Evolutionary conservation across 495 filamentous ascomycete species (phyloP).

Genomic region (Barbatosphaeria neglecta): DNA sequence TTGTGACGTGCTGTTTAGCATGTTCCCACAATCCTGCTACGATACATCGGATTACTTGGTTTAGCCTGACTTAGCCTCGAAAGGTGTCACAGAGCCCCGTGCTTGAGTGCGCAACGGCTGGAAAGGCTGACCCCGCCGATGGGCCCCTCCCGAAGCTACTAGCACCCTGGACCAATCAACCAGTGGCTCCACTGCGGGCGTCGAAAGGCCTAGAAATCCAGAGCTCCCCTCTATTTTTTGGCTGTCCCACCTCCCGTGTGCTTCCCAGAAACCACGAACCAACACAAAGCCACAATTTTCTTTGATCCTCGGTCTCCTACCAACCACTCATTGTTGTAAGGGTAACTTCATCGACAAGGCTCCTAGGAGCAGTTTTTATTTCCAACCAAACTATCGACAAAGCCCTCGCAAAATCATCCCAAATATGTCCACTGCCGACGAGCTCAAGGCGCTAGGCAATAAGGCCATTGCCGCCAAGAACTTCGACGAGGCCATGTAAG

Average conservation of each 20-base stretch:
- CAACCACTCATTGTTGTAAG: no score
- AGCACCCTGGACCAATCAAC: background rate
- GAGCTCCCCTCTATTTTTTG: constrained; percentile 4
- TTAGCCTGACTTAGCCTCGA: no score
- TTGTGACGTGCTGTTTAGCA: no score
- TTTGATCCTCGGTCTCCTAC: background rate
- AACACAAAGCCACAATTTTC: background rate
- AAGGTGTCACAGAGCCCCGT: no score
- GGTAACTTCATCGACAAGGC: no score
- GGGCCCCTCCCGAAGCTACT: background rate
- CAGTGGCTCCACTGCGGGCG: background rate
- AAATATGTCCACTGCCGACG: constrained; percentile 40
- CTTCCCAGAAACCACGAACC: constrained; percentile 1
- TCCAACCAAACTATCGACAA: background rate
- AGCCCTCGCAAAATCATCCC: background rate
- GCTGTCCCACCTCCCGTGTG: background rate
- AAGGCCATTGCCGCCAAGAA: constrained; percentile 95
- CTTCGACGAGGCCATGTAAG: constrained; percentile 90
- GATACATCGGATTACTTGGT: no score
- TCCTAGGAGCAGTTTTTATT: background rate
- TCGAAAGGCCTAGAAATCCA: constrained; percentile 10
- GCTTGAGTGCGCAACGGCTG: no score
- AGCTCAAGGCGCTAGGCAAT: constrained; percentile 92
- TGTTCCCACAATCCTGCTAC: no score
- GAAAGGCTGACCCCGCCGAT: background rate